A percentile compares a stretch with the other conserved stretches of the same genome.
phyloP scores from a whole-genome alignment of 306 rosid species.

The Lablab purpureus region DNA sequence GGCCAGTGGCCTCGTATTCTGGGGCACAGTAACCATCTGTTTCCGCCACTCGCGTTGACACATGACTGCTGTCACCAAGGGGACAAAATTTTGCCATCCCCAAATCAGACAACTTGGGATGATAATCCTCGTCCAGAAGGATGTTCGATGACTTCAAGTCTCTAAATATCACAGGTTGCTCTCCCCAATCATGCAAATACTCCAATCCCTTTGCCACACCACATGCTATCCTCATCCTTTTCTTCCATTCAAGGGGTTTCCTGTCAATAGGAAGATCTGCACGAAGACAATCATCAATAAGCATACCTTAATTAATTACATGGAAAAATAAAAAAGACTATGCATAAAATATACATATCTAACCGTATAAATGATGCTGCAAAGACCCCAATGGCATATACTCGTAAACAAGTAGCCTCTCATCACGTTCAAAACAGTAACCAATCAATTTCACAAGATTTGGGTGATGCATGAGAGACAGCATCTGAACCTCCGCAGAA shows the following conservation, averaged over 20 bases:
- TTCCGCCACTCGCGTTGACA: constrained; percentile 83
- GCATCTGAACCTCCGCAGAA: constrained; percentile 88
- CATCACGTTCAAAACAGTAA: constrained; percentile 86
- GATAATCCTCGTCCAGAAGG: constrained; percentile 74
- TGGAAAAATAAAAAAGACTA: too few species aligned
- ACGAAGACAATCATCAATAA: too few species aligned
- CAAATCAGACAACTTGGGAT: constrained; percentile 84
- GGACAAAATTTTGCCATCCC: constrained; percentile 90
- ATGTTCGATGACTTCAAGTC: constrained; percentile 86
- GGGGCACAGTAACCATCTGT: constrained; percentile 94
- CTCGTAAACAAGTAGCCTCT: constrained; percentile 86
- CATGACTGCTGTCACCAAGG: constrained; percentile 80
- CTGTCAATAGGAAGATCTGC: constrained; percentile 65
- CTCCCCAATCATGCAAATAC: constrained; percentile 76
- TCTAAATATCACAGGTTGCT: constrained; percentile 79
- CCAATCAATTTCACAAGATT: constrained; percentile 89
- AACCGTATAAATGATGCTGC: constrained; percentile 74
- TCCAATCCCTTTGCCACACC: constrained; percentile 92
- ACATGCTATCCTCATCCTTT: constrained; percentile 86
- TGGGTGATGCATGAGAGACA: constrained; percentile 80
- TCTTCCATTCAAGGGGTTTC: constrained; percentile 87
- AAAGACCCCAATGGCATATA: constrained; percentile 44
- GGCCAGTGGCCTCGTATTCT: constrained; percentile 84
- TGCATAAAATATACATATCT: neutral
- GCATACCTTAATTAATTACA: too few species aligned